These are phyloP conservation scores for Oropetium thomaeum DNA, from an alignment of 176 grass and related monocot genomes.

Conservation along the genomic window DNA sequence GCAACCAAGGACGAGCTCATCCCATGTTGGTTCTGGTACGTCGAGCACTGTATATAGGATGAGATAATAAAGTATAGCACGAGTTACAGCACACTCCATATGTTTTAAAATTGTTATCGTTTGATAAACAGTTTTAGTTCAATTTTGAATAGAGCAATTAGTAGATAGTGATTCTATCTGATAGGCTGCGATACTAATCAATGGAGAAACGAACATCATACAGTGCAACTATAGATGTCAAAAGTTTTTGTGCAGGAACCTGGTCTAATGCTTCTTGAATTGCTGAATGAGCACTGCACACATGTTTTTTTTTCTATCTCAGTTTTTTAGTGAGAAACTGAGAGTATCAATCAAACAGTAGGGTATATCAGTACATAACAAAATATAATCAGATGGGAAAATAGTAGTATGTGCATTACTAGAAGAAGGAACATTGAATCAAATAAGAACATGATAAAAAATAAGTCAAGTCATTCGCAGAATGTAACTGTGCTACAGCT, in stretches of 20 bases:
- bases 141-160: too few relatives aligned
- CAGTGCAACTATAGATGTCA: background rate
- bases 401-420: background rate
- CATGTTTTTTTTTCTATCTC: too few relatives aligned
- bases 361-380: background rate
- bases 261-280: background rate
- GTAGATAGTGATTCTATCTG: background rate
- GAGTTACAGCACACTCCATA: background rate
- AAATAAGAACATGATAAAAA: too few relatives aligned
- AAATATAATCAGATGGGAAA: background rate
- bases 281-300: background rate
- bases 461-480: too few relatives aligned
- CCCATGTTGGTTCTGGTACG: slow-evolving; percentile 41
- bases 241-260: too few relatives aligned
- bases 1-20: slow-evolving; percentile 32
- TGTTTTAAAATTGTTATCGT: too few relatives aligned
- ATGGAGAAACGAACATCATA: background rate
- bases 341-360: background rate
- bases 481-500: too few relatives aligned
- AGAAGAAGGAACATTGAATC: background rate
- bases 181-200: background rate
- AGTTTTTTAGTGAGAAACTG: too few relatives aligned
- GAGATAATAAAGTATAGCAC: background rate
- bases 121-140: too few relatives aligned
- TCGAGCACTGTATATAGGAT: slow-evolving; percentile 38